Conservation (phyloP, 169 alveolate genomes). For the Amoebophrya sp. region DNA sequence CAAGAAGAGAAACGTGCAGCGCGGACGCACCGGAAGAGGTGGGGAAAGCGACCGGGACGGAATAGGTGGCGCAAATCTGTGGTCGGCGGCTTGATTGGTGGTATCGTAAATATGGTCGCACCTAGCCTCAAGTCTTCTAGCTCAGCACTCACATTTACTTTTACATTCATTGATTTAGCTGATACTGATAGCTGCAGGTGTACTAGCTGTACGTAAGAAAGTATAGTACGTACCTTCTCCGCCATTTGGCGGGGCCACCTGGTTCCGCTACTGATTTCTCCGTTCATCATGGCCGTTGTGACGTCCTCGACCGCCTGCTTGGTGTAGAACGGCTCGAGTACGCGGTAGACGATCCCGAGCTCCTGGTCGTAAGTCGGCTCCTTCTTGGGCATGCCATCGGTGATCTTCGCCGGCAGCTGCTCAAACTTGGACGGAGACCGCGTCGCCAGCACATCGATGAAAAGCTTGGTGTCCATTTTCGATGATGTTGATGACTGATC, state of each 20-base stretch:
- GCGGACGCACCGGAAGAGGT: slow-evolving; percentile 32
- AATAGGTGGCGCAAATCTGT: not conserved
- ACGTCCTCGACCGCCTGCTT: slow-evolving; percentile 10
- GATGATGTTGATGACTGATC: not conserved
- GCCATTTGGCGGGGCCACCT: slow-evolving; percentile 27
- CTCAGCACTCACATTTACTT: not conserved
- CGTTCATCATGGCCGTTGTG: slow-evolving; percentile 16
- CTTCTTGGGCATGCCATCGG: not conserved
- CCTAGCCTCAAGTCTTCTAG: not conserved
- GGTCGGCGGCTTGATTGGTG: not conserved
- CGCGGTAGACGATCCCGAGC: not conserved
- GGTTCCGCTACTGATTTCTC: slow-evolving; percentile 22
- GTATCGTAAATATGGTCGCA: not conserved
- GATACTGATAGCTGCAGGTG: no score
- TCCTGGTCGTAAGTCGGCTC: not conserved
- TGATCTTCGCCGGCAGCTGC: not conserved
- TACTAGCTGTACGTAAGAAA: not conserved
- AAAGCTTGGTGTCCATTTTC: not conserved
- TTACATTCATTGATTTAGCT: not conserved
- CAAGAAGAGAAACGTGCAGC: slow-evolving; percentile 23
- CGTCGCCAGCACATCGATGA: not conserved
- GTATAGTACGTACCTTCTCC: slow-evolving; percentile 11
- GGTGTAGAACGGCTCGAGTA: not conserved
- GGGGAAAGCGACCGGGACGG: slow-evolving; percentile 6
- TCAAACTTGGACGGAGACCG: not conserved